Evolutionary conservation across 1,139 yeast species (phyloP), one percentile per base, ranked within the genome.

Genomic region (Insectozyma bohioensis): DNA sequence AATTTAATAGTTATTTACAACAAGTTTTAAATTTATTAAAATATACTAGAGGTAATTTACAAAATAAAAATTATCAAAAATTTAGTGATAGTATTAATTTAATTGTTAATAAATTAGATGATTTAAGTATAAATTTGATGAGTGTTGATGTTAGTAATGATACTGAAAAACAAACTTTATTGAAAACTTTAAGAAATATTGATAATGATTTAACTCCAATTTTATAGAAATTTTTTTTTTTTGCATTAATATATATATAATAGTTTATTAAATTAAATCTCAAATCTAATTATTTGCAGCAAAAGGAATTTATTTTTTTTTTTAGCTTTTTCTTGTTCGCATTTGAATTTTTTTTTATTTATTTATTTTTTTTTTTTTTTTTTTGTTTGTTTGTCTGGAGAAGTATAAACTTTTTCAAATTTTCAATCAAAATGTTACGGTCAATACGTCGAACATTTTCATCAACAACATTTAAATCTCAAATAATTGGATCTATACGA

Each of bases 401-500:
- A n/a, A n/a, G n/a, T n/a, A n/a, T n/a, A n/a, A n/a, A n/a, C n/a
- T n/a, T n/a, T n/a, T n/a, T n/a, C n/a, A n/a, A n/a, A n/a, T n/a
- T n/a, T n/a, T n/a, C n/a, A n/a, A n/a, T n/a, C n/a, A n/a, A n/a
- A n/a, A n/a, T n/a, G n/a, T n/a, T n/a, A 20, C 6, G 11, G 5
- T 20, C 23, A 20, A 18, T 18, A 18, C 6, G 6, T 6, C 39
- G 39, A 10, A 19, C 19, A 4, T 32, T 35, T 12, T 16, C 31
- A 8, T 22, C 31, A 13, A 12, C 34, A 2, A n/a, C 19, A 4
- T 9, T 8, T 3, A 13, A 22, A 14, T 12, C 3, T 13, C 71
- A 67, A 51, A 65, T 65, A 37, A 61, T 67, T 37, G 73, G 73
- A 12, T 59, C 66, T 40, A 57, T 73, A 40, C 70, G 72, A 46